phyloP scores from a whole-genome alignment of 2,329 filamentous ascomycete species.

The Cladosporium sp. region DNA sequence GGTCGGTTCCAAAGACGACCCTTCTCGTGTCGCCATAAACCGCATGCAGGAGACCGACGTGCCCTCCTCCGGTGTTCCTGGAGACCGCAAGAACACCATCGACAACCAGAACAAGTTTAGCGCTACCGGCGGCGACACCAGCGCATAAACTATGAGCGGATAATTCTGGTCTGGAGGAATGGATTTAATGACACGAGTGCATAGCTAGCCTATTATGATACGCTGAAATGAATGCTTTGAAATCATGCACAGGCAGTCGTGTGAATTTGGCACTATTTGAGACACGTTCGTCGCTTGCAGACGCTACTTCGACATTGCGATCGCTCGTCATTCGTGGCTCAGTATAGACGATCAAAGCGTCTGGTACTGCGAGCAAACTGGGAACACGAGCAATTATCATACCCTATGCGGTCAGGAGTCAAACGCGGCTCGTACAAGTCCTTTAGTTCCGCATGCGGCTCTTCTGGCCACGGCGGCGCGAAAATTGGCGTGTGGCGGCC shows the following conservation, averaged over 20 bases:
- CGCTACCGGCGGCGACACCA: conserved; percentile 8
- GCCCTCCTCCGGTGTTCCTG: conserved; percentile 7
- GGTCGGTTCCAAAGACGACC: conserved; percentile 54
- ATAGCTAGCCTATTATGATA: not conserved
- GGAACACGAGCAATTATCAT: no score
- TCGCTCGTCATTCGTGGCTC: no score
- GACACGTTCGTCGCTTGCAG: no score
- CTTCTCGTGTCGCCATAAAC: conserved; percentile 46
- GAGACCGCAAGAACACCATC: conserved; percentile 4
- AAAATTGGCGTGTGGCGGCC: no score
- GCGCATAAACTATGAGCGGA: not conserved
- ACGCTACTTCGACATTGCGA: no score
- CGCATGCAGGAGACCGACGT: conserved; percentile 23
- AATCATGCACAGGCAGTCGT: not conserved
- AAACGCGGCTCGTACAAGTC: no score
- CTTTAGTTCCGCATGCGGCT: no score
- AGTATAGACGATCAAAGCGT: no score
- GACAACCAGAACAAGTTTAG: conserved; percentile 9
- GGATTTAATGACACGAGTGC: not conserved
- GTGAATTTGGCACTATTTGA: not conserved
- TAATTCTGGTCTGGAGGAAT: not conserved
- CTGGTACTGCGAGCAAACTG: no score
- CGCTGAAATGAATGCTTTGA: not conserved
- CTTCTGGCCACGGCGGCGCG: no score
- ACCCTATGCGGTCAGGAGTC: no score